A percentile compares a stretch with the other conserved stretches of the same genome.
Conservation (phyloP, 225 moss, liverwort and hornwort species). For the Neckera pumila region DNA sequence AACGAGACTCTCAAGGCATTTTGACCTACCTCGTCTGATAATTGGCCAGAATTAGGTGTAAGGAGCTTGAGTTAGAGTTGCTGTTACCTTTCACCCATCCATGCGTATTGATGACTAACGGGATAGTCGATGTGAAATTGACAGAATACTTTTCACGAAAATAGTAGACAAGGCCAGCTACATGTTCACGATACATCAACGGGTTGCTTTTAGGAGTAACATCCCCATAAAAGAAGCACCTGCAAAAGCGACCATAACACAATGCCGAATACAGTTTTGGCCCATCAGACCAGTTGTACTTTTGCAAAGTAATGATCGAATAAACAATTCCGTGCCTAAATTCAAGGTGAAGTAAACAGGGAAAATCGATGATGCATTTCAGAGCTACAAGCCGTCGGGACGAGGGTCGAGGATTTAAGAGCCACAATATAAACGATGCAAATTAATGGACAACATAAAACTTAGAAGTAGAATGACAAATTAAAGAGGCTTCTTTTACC, state of each 20-base stretch:
- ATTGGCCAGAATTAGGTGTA: background rate
- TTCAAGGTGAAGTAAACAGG: background rate
- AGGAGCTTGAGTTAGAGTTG: background rate
- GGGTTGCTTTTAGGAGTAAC: conserved; percentile 86
- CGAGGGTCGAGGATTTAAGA: background rate
- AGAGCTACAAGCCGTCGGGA: background rate
- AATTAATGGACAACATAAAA: background rate
- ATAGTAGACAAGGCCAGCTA: conserved; percentile 59
- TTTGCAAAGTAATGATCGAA: background rate
- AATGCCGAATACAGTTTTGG: background rate
- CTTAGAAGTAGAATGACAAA: background rate
- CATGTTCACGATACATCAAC: conserved; percentile 60
- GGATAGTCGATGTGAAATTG: conserved; percentile 16
- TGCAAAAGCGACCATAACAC: background rate
- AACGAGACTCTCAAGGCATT: background rate
- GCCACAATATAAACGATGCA: background rate
- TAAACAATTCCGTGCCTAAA: background rate
- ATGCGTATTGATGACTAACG: conserved; percentile 80
- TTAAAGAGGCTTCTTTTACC: conserved; percentile 13
- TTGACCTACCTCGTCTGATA: background rate
- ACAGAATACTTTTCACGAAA: conserved; percentile 25
- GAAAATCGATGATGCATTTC: background rate
- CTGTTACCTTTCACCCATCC: conserved; percentile 93
- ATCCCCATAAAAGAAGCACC: conserved; percentile 91
- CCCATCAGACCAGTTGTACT: background rate